A percentile compares a stretch with the other conserved stretches of the same genome.
phyloP scores from a whole-genome alignment of 78 protist genomes.

The Guillardia theta region DNA sequence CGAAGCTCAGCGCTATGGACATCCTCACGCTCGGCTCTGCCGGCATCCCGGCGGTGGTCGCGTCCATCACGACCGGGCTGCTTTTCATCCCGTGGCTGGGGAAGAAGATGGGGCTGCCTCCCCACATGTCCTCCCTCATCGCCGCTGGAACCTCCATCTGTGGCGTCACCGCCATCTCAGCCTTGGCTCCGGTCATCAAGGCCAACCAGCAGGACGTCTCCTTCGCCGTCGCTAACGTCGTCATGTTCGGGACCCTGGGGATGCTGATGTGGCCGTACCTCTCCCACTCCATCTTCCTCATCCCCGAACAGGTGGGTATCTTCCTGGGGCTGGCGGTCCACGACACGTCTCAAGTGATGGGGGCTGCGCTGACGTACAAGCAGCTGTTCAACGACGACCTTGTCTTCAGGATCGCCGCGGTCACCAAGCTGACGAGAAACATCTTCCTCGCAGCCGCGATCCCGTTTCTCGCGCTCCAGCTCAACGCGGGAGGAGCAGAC shows the following conservation, averaged over 20 bases:
- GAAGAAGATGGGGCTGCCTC: neutral
- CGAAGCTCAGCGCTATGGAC: conserved; percentile 26
- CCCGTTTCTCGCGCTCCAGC: conserved; percentile 1
- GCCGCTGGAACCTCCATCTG: conserved; percentile 53
- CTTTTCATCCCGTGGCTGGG: neutral
- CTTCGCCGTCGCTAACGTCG: conserved; percentile 66
- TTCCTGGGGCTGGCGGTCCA: conserved; percentile 48
- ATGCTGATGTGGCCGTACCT: conserved; percentile 52
- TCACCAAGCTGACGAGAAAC: conserved; percentile 53
- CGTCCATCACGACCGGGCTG: conserved; percentile 14
- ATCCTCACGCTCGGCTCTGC: neutral
- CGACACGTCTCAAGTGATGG: conserved; percentile 53
- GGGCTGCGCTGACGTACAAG: neutral
- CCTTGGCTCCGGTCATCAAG: conserved; percentile 42
- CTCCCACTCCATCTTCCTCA: conserved; percentile 7
- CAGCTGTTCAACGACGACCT: neutral
- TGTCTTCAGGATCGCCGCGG: neutral
- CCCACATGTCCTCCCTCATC: neutral
- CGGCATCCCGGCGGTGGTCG: conserved; percentile 17
- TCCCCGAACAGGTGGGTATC: neutral
- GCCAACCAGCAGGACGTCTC: conserved; percentile 46
- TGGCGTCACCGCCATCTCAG: conserved; percentile 60
- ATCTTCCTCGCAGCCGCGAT: conserved; percentile 44
- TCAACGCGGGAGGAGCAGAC: neutral
- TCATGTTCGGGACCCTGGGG: conserved; percentile 59